Evolutionary conservation across 192 early-diverging fungal genomes (phyloP).

Genomic region (Oehlia diaphana): DNA sequence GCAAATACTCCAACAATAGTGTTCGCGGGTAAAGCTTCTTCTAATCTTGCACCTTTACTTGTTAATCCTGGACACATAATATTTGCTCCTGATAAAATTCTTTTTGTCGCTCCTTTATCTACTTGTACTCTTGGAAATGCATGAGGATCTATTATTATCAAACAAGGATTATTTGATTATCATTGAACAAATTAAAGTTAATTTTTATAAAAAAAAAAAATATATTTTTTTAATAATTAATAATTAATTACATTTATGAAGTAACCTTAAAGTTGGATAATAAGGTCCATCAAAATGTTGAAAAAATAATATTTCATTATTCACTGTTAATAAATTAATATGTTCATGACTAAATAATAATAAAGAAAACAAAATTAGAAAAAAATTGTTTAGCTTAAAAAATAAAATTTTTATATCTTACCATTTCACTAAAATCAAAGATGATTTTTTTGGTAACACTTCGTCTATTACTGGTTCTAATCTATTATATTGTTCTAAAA

Average conservation of each 20-base stretch:
- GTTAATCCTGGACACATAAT: constrained; percentile 99
- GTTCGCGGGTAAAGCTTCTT: constrained; percentile 68
- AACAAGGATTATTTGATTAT: neutral
- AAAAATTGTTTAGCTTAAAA: neutral
- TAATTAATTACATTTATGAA: constrained; percentile 78
- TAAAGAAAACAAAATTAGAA: neutral
- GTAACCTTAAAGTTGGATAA: constrained; percentile 79
- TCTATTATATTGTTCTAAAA: constrained; percentile 85
- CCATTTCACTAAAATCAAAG: constrained; percentile 86
- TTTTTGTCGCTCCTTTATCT: constrained; percentile 97
- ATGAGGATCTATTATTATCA: constrained; percentile 70
- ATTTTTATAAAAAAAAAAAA: neutral
- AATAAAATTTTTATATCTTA: constrained; percentile 32
- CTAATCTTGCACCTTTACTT: constrained; percentile 85
- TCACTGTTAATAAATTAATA: constrained; percentile 79
- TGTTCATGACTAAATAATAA: constrained; percentile 68
- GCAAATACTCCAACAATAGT: constrained; percentile 86
- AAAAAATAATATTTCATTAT: constrained; percentile 88
- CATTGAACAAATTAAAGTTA: no score
- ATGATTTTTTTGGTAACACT: constrained; percentile 94
- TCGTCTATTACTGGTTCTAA: constrained; percentile 88
- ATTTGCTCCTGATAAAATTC: constrained; percentile 93
- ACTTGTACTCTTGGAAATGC: constrained; percentile 90
- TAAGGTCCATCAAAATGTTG: constrained; percentile 94
- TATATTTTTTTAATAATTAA: neutral